A percentile compares a stretch with the other conserved stretches of the same genome.
Evolutionary conservation across 2,329 filamentous ascomycete species (phyloP).

Genomic region (Aspergillus sp.): DNA sequence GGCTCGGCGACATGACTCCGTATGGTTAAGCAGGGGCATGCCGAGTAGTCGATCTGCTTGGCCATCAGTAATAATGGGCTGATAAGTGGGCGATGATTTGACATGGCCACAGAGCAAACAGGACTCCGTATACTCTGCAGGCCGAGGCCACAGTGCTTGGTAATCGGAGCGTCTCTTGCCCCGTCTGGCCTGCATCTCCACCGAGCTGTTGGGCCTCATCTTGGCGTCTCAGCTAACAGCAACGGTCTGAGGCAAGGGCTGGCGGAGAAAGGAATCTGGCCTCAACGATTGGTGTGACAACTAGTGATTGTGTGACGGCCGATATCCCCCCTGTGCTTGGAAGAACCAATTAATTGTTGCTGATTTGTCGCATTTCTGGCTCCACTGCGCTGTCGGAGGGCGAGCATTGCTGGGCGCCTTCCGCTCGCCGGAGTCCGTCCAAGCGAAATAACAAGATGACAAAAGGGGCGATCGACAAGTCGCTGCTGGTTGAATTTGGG

Average conservation of each 20-base stretch:
- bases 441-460: not conserved
- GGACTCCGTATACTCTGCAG: not conserved
- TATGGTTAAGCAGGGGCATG: not conserved
- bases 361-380: not conserved
- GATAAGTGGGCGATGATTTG: not conserved
- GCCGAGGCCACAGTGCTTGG: conserved; percentile 5
- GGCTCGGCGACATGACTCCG: not conserved
- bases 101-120: not conserved
- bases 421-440: not conserved
- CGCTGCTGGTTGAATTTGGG: too few relatives aligned
- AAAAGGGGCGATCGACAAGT: too few relatives aligned
- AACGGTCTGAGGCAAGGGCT: not conserved
- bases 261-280: not conserved
- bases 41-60: conserved; percentile 4
- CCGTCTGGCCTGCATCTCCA: not conserved
- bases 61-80: conserved; percentile 6
- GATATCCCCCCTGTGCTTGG: not conserved
- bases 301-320: not conserved
- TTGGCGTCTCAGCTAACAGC: not conserved
- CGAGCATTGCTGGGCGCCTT: not conserved
- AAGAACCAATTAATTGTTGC: not conserved
- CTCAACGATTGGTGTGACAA: not conserved
- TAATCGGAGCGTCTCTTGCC: not conserved
- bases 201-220: not conserved
- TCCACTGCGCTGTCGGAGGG: not conserved